Evolutionary conservation across 1,139 yeast genomes (phyloP).

Genomic region (Meyerozyma sp.): DNA sequence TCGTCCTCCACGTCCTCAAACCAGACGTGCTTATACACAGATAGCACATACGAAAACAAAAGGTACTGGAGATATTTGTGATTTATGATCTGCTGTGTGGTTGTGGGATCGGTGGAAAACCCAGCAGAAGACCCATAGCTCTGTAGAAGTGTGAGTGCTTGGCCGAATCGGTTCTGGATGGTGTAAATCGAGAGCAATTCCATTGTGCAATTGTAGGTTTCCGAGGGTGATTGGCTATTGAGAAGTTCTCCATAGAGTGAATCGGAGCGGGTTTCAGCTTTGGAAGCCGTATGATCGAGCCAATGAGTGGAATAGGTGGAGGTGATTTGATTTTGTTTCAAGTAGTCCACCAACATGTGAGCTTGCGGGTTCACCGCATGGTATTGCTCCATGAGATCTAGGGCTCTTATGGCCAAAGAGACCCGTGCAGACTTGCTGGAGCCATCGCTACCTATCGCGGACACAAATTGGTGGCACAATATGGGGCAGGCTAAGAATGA

Average conservation of each 20-base stretch:
- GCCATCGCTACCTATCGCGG: not conserved
- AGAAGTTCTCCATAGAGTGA: not conserved
- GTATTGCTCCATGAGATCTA: constrained; percentile 7
- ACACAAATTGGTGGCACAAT: not conserved
- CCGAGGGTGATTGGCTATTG: not conserved
- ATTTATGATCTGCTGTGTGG: not conserved
- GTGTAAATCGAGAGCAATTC: not conserved
- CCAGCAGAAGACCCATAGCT: not conserved
- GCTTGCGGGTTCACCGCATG: constrained; percentile 7
- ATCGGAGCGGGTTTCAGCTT: not conserved
- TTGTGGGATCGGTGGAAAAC: not conserved
- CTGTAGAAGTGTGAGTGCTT: not conserved
- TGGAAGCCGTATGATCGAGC: not conserved
- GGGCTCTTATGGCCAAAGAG: constrained; percentile 4
- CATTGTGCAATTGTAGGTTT: not conserved
- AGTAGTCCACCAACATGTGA: constrained; percentile 1
- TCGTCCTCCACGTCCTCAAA: constrained; percentile 1
- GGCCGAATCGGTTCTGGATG: not conserved
- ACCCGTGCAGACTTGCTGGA: not conserved
- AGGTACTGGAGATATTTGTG: not conserved
- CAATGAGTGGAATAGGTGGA: not conserved
- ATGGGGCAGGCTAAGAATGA: not conserved
- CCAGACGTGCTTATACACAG: not conserved
- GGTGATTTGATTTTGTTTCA: not conserved
- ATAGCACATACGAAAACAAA: not conserved